These are phyloP conservation scores for Atalantia buxifolia DNA, from an alignment of 345 rosid genomes.

Conservation along the genomic window DNA sequence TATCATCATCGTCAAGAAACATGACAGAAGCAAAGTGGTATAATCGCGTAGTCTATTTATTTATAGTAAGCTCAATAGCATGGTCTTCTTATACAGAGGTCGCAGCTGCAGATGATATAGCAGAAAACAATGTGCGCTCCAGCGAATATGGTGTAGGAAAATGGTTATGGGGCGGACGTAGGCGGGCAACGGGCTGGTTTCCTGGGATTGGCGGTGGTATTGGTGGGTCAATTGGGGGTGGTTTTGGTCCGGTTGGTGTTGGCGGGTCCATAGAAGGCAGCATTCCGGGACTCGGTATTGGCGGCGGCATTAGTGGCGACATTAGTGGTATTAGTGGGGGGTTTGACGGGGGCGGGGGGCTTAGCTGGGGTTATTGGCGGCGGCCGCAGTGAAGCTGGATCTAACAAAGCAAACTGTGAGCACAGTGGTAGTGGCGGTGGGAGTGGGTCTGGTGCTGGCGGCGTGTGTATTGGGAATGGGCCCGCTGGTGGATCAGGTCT, in stretches of 20 bases:
- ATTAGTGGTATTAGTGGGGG: not conserved
- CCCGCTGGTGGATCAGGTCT: not conserved
- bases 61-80: not conserved
- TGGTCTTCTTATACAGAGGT: not conserved
- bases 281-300: not conserved
- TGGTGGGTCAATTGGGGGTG: not conserved
- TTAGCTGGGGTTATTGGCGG: too few species aligned
- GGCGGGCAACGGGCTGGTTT: not conserved
- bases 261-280: not conserved
- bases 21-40: not conserved
- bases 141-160: not conserved
- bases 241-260: not conserved
- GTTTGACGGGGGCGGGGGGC: too few species aligned
- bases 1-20: not conserved
- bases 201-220: too few species aligned
- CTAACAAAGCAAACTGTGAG: not conserved
- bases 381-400: not conserved
- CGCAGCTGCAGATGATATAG: not conserved
- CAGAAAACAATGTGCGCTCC: not conserved
- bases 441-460: not conserved
- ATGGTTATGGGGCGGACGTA: slow-evolving; percentile 4
- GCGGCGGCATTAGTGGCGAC: not conserved
- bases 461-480: not conserved
- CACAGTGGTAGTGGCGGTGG: not conserved
- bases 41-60: not conserved